Evolutionary conservation across 2,329 filamentous ascomycete genomes (phyloP).

Genomic region (Colletotrichum tamarilloi): DNA sequence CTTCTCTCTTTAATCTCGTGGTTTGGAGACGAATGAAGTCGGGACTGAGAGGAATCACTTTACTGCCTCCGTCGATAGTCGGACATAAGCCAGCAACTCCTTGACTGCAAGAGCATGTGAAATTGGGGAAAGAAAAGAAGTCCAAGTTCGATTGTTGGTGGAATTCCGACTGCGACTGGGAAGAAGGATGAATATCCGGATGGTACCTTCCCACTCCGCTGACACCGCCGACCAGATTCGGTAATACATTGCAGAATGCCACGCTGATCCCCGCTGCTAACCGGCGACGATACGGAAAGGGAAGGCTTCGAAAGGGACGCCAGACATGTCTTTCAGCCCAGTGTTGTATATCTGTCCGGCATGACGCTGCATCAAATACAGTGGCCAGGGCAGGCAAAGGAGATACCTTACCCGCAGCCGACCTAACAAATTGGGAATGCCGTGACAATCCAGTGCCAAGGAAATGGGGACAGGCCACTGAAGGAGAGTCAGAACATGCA

Average conservation of each 20-base stretch:
- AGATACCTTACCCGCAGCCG: background rate
- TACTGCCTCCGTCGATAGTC: background rate
- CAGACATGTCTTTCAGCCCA: background rate
- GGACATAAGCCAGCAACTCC: background rate
- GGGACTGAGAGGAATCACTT: background rate
- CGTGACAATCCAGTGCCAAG: background rate
- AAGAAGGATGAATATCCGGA: background rate
- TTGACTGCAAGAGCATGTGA: background rate
- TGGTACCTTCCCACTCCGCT: conserved; percentile 19
- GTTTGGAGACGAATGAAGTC: background rate
- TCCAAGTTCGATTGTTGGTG: background rate
- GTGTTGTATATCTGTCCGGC: background rate
- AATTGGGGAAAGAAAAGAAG: background rate
- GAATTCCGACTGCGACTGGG: background rate
- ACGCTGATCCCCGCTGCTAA: conserved; percentile 23
- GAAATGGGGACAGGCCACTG: background rate
- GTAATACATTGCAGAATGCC: conserved; percentile 5
- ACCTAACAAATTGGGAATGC: background rate
- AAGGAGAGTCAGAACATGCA: background rate
- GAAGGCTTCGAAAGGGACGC: conserved; percentile 3
- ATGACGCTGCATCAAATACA: background rate
- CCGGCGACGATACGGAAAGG: conserved; percentile 19
- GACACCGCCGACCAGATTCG: conserved; percentile 15
- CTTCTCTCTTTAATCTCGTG: background rate
- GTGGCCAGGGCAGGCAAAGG: background rate